phyloP scores from a whole-genome alignment of 805 yeast genomes.

The Metschnikowia borealis region DNA sequence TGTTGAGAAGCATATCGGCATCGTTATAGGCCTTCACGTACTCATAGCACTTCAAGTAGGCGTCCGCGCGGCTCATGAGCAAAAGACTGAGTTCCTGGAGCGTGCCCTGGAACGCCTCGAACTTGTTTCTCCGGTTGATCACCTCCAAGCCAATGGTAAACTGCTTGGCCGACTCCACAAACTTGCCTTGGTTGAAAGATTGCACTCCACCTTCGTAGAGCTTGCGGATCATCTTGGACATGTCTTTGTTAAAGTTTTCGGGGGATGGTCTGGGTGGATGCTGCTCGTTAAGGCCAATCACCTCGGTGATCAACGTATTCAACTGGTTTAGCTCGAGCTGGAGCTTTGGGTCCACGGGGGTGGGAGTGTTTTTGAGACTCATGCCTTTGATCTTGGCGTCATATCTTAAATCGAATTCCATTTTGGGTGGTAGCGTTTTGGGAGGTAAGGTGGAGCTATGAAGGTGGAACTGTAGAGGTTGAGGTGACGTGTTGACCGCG shows the following conservation, averaged over 20 bases:
- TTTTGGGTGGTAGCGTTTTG: not conserved
- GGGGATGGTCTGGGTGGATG: conserved; percentile 54
- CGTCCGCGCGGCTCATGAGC: conserved; percentile 68
- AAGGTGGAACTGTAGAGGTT: no score
- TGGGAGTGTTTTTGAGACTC: conserved; percentile 8
- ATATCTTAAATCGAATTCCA: conserved; percentile 19
- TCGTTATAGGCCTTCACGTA: conserved; percentile 63
- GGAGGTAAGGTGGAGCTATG: no score
- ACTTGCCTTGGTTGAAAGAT: conserved; percentile 51
- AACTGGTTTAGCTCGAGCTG: conserved; percentile 42
- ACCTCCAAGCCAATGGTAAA: conserved; percentile 64
- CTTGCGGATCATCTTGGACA: conserved; percentile 58
- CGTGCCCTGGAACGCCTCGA: conserved; percentile 70
- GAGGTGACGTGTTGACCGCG: not conserved
- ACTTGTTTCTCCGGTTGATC: conserved; percentile 63
- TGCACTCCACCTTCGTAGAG: conserved; percentile 61
- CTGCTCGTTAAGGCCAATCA: conserved; percentile 41
- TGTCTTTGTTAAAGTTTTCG: conserved; percentile 52
- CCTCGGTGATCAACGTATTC: conserved; percentile 33
- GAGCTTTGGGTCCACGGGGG: conserved; percentile 23
- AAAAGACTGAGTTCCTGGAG: conserved; percentile 64
- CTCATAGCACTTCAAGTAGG: conserved; percentile 52
- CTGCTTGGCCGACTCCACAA: conserved; percentile 59
- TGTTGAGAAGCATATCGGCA: conserved; percentile 58
- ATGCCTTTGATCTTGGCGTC: conserved; percentile 18